Percentiles rank a stretch among this genome's conserved stretches.
phyloP scores from a whole-genome alignment of 1,284 basidiomycete species.

The Cutaneotrichosporon sp. region DNA sequence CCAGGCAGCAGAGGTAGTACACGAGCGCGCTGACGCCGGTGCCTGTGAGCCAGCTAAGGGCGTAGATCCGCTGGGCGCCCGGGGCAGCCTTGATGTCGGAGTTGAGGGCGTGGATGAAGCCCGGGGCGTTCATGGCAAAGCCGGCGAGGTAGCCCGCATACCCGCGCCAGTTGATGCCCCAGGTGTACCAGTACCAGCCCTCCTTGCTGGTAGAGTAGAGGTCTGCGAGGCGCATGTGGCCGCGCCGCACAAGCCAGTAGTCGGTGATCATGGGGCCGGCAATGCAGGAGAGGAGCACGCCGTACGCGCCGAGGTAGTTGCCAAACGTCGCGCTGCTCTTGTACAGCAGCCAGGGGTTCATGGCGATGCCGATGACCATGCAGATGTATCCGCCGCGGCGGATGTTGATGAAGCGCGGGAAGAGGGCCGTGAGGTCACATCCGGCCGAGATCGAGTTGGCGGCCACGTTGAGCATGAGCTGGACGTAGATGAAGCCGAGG shows the following conservation, averaged over 20 bases:
- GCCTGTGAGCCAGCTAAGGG: conserved; percentile 70
- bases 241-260: conserved; percentile 75
- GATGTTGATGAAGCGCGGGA: conserved; percentile 81
- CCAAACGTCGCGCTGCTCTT: conserved; percentile 75
- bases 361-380: conserved; percentile 70
- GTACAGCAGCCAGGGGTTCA: conserved; percentile 72
- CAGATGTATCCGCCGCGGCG: conserved; percentile 78
- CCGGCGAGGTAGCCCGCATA: conserved; percentile 59
- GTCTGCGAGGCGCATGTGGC: conserved; percentile 70
- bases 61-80: conserved; percentile 63
- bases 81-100: conserved; percentile 62
- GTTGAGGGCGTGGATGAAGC: conserved; percentile 54
- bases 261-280: conserved; percentile 82
- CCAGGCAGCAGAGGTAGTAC: conserved; percentile 63
- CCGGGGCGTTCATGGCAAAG: conserved; percentile 79
- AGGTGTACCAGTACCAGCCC: conserved; percentile 75
- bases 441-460: conserved; percentile 84
- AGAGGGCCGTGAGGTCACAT: conserved; percentile 77
- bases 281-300: conserved; percentile 66
- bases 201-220: conserved; percentile 64
- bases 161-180: conserved; percentile 70
- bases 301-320: conserved; percentile 77
- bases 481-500: conserved; percentile 51
- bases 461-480: conserved; percentile 64
- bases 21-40: conserved; percentile 67